Evolutionary conservation across 192 early-diverging fungal genomes (phyloP), one percentile per base, ranked within the genome.

Genomic region (Linnemannia exigua): DNA sequence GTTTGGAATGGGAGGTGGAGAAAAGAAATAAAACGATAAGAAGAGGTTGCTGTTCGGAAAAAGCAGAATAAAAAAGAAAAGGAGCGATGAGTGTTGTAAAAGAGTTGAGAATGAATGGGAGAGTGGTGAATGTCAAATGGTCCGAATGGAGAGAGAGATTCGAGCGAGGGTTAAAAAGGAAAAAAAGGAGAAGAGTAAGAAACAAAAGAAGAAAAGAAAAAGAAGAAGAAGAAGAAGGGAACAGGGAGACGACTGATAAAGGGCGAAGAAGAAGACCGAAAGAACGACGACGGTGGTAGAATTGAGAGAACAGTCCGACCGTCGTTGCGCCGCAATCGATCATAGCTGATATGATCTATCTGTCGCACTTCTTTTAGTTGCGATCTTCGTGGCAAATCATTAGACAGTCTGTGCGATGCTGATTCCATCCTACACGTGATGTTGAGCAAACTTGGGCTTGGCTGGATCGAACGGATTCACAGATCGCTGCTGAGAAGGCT

Each of bases 11-110:
- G 22, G 14, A 36, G 31, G 20, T 52, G 2, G 71, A 70, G 31
- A 38, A 41, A 12, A n/a, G 25, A 19, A 81, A 81, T 33, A 47
- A n/a, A 63, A 35, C 41, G 19, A 52, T 72, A 66, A 67, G 28
- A 63, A 25, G 41, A 44, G 41, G 41, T 9, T 33, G 0, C 28
- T 31, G 51, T 14, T 63, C 58, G 58, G 58, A 63, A 51, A 67
- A 54, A 69, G 22, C 51, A 68, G 9, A 69, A 46, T 35, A 67
- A 67, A 51, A 68, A 77, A 25, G 16, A 33, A 20, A 19, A 77
- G 31, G 31, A 61, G 52, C n/a, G 48, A 35, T 47, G n/a, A 38
- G 31, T 7, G 37, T 38, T 16, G 19, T 7, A 22, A 20, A 33
- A 48, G 35, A 22, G 17, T 17, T n/a, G 33, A 28, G 19, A 31